Conservation (phyloP, 106 monocot genomes). For the Apostasia shenzhenica region DNA sequence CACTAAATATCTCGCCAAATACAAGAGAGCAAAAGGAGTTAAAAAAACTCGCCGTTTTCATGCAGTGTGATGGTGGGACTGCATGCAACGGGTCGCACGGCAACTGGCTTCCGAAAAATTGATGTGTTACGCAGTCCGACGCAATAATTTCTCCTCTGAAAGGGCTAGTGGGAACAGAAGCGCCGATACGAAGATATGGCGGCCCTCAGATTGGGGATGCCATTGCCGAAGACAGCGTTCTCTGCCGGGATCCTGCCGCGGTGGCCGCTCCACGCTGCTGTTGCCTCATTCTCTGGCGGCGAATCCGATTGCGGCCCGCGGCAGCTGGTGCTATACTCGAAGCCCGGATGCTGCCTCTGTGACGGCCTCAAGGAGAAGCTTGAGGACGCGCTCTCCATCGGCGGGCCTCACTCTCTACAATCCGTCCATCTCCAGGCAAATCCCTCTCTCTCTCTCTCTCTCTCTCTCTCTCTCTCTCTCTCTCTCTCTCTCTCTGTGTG, state of each 20-base stretch:
- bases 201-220: background rate
- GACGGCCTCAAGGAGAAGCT: slow-evolving; percentile 98
- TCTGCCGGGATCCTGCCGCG: background rate
- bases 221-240: background rate
- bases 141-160: no score
- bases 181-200: background rate
- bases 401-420: slow-evolving; percentile 42
- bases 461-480: background rate
- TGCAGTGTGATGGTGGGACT: no score
- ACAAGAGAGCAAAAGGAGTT: no score
- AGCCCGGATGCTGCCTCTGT: slow-evolving; percentile 94
- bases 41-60: no score
- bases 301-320: background rate
- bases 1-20: no score
- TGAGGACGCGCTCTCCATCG: slow-evolving; percentile 58
- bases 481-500: background rate
- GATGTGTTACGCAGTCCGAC: no score
- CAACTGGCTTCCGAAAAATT: no score
- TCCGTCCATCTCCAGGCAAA: slow-evolving; percentile 60
- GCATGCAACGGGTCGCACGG: no score
- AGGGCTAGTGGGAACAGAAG: no score
- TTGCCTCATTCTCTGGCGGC: background rate
- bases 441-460: background rate
- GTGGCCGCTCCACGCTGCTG: background rate
- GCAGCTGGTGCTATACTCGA: slow-evolving; percentile 80